A percentile compares a stretch with the other conserved stretches of the same genome.
Evolutionary conservation across 176 grass and related monocot species (phyloP).

Genomic region (Miscanthus lutarioriparius): DNA sequence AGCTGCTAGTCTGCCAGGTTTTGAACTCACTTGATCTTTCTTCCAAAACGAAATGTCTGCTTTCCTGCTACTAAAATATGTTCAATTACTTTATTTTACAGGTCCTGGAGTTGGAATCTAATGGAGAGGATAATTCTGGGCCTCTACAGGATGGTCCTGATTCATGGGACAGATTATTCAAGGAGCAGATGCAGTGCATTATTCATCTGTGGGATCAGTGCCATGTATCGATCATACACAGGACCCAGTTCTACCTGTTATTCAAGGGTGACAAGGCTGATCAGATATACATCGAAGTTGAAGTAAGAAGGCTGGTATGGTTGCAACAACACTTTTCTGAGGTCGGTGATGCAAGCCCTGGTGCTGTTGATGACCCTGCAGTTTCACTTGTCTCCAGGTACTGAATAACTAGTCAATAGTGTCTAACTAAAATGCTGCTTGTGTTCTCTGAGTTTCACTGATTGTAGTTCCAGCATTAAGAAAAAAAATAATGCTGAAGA

Average conservation of each 20-base stretch:
- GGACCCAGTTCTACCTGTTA: slow-evolving; percentile 87
- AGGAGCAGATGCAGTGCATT: slow-evolving; percentile 88
- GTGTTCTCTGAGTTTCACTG: not conserved
- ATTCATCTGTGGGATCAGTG: slow-evolving; percentile 84
- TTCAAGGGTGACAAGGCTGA: slow-evolving; percentile 87
- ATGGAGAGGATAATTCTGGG: slow-evolving; percentile 46
- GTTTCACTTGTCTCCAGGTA: slow-evolving; percentile 80
- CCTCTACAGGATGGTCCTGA: slow-evolving; percentile 52
- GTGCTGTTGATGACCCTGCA: slow-evolving; percentile 57
- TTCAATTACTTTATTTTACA: slow-evolving; percentile 27
- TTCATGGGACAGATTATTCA: slow-evolving; percentile 67
- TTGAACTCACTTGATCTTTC: not conserved
- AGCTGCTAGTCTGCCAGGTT: slow-evolving; percentile 96
- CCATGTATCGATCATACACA: slow-evolving; percentile 89
- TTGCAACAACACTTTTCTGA: slow-evolving; percentile 87
- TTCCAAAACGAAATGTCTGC: not conserved
- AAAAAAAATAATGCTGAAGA: not conserved
- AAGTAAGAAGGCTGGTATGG: slow-evolving; percentile 77
- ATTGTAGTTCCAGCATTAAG: not conserved
- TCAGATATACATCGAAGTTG: slow-evolving; percentile 97
- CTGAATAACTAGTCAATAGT: not conserved
- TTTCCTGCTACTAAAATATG: slow-evolving; percentile 36
- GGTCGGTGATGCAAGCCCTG: slow-evolving; percentile 66
- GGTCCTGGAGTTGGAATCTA: slow-evolving; percentile 91
- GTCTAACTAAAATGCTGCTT: not conserved